A percentile compares a stretch with the other conserved stretches of the same genome.
These are phyloP conservation scores for Sclerotinia subarctica DNA, from an alignment of 2,329 filamentous ascomycete species.

Conservation along the genomic window DNA sequence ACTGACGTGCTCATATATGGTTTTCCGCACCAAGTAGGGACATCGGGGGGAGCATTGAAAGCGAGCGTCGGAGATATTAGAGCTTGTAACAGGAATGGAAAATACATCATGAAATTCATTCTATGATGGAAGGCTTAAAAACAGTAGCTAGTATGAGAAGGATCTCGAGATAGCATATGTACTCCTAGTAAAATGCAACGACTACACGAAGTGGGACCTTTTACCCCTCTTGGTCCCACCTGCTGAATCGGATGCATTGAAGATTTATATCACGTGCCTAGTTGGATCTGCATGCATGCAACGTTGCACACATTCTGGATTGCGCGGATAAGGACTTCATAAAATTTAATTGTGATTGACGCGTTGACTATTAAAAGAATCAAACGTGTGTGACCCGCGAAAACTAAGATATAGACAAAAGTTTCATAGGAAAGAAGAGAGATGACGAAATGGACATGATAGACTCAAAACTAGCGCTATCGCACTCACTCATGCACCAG, in stretches of 20 bases:
- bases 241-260: not conserved
- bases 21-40: slow-evolving; percentile 44
- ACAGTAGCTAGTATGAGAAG: not conserved
- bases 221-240: slow-evolving; percentile 17
- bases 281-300: not conserved
- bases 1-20: slow-evolving; percentile 44
- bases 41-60: slow-evolving; percentile 31
- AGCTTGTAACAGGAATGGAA: not conserved
- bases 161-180: not conserved
- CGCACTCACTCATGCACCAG: not conserved
- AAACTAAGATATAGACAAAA: no score
- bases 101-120: not conserved
- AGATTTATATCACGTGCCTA: not conserved
- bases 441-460: not conserved
- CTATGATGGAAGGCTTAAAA: no score
- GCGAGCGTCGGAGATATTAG: slow-evolving; percentile 7
- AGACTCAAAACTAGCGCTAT: not conserved
- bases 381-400: no score
- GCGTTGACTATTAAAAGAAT: no score
- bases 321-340: not conserved
- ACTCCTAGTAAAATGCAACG: not conserved
- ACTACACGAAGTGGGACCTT: not conserved
- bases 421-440: no score
- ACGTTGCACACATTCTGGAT: no score
- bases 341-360: no score